Percentiles rank a stretch among this genome's conserved stretches.
phyloP scores from a whole-genome alignment of 2,329 filamentous ascomycete genomes.

The Ophiostoma australiae region DNA sequence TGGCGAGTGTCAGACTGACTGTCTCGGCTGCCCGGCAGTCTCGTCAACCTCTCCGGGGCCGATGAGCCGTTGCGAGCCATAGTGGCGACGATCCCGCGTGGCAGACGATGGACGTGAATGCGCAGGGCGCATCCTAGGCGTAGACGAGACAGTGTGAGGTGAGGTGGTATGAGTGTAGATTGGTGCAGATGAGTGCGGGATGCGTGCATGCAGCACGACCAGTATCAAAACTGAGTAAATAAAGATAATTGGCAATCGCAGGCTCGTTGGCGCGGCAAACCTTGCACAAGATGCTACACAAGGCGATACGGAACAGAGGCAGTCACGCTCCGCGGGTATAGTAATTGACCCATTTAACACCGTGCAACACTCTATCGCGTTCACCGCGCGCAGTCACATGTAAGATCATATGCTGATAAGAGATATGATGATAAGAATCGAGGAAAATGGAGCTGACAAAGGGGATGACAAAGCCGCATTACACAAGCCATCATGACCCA shows the following conservation, averaged over 20 bases:
- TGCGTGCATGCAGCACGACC: too few relatives aligned
- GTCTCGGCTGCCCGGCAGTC: neutral
- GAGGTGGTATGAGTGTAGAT: constrained; percentile 12
- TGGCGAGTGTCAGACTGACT: neutral
- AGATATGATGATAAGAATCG: neutral
- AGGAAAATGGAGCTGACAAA: neutral
- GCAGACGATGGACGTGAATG: constrained; percentile 34
- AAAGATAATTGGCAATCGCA: neutral
- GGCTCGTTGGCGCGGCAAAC: constrained; percentile 2
- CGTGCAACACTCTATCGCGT: constrained; percentile 22
- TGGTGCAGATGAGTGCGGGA: neutral
- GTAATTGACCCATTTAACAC: neutral
- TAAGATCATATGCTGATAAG: constrained; percentile 28
- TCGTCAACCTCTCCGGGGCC: neutral
- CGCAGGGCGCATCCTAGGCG: constrained; percentile 45
- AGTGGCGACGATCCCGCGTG: constrained; percentile 24
- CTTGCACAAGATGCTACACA: neutral
- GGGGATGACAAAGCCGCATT: neutral
- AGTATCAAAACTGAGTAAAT: neutral
- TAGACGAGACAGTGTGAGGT: constrained; percentile 34
- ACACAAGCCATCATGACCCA: neutral
- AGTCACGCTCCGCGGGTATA: neutral
- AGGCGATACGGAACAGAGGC: neutral
- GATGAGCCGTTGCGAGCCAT: constrained; percentile 33
- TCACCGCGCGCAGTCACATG: constrained; percentile 31